Evolutionary conservation across 73 alveolate species (phyloP), one percentile per base, ranked within the genome.

Genomic region (Tetrahymena malaccensis): DNA sequence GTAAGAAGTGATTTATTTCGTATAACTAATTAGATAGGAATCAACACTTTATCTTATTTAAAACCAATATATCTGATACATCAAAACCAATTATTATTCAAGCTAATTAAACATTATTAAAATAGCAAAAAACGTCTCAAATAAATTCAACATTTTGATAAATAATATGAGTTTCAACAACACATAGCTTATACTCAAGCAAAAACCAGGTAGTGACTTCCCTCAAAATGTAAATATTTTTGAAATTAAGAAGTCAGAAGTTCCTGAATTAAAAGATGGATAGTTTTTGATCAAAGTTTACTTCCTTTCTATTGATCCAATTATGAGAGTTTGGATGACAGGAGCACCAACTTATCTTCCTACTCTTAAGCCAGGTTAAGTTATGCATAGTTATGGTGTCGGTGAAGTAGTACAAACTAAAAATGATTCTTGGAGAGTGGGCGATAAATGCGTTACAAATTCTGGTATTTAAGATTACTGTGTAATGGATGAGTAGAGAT

Each of bases 291-390:
- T 70, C 25, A 70, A 31, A 70, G 89, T 70, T 9, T 70, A 70
- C 21, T 70, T 70, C 21, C 89, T 70, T 12, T 70, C 89, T 44
- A 85, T 94, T 37, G 96, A 94, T 85, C 96, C 96, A 37, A 94
- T 94, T 16, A 94, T 94, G 96, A 94, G 96, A 94, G 96, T 94
- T 43, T 94, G 96, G 96, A 44, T 94, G 84, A 85, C 96, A 22
- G 96, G 96, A 27, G 96, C 96, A 27, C 93, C 93, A 50, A 94
- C 96, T 8, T 94, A 94, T 34, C 93, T 94, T 43, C 95, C 93
- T 85, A 94, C 94, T 13, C 93, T 94, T 13, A 89, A 84, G 34
- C 38, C 57, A 85, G 96, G 96, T 15, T 43, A 94, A 85, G 95
- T 94, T 11, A 94, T 94, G 38, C 96, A 94, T 21, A 94, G 95